Base-by-base conservation (phyloP, 2,329 filamentous ascomycete species). In the Mollisia scopiformis region DNA sequence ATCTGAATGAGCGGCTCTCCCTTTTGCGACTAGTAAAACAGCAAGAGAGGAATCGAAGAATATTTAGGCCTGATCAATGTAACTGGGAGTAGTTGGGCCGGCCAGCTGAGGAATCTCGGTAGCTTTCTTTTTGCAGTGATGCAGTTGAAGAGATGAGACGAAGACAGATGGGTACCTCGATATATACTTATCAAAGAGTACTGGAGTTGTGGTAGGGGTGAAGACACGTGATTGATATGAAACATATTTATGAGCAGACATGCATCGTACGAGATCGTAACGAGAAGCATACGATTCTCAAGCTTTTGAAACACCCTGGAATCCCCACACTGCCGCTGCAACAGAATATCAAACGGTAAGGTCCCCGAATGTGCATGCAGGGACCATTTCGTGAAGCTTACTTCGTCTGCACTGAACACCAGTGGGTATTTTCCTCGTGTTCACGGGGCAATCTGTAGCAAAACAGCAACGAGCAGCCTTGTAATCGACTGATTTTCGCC, bases 401-500 rank as follows among this genome's bases (percentile, higher is more conserved):
- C n/a, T 51, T 51, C 49, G 13, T 8, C 16, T 7, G 49, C 49
- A 51, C 49, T 43, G 49, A 51, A 28, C 28, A 33, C 49, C 19
- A 11, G n/a, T 35, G 28, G 49, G 27, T 33, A 51, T 21, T 19
- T 33, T 33, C 28, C 28, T 35, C 49, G 49, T 31, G 23, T 25
- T n/a, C 25, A 51, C n/a, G 49, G 41, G 41, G 23, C 37, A 51
- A 50, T 35, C 14, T 55, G 57, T 47, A 19, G 27, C 57, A 60
- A 49, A 33, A 10, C 8, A 58, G 50, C 54, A 47, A 54, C 39
- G 41, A 55, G 35, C 3, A 49, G 61, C 31, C 54, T 21, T 54
- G 41, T 53, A 43, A 60, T 58, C 53, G 53, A 50, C 25, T 53
- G 57, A 63, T 57, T 57, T 57, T 35, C 21, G 7, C 52, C 35